Base-by-base conservation (phyloP, 495 filamentous ascomycete genomes). In the Thermothielavioides terrestris region DNA sequence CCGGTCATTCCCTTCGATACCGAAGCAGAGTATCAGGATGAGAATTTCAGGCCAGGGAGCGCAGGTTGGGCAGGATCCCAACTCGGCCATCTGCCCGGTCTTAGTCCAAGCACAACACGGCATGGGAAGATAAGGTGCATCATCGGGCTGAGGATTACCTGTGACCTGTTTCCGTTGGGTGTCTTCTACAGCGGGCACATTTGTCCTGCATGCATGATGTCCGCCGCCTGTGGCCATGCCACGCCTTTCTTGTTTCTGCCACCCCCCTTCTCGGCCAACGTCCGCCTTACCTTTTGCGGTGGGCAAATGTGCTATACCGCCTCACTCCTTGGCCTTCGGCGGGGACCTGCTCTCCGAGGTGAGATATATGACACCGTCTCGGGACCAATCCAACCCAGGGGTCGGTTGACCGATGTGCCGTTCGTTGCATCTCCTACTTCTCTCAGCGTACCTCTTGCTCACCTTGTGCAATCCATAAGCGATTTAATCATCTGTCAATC, bases 281-380 rank as follows among this genome's bases (percentile, higher is more conserved):
- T 20, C 36, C 49, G 53, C 53, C 53, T 56, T 32, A 52, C 53
- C 49, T 38, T n/a, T n/a, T n/a, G 32, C 20, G 53, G 38, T 49
- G 43, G 52, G 32, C 1, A 38, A 46, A 49, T 26, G 43, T 56
- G 53, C 31, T 12, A 21, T 48, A 48, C 34, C 49, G 53, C 53
- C 38, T 52, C 41, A 43, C 28, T 49, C 14, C 15, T 11, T 3
- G 20, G 9, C 12, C 18, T 14, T 1, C 8, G 2, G 18, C 25
- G 26, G 21, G 37, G 21, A n/a, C 11, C 9, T n/a, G 6, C 4
- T 9, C 8, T 28, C 21, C 14, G 21, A 12, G 46, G 23, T 17
- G 8, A 18, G 10, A 22, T 35, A 49, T 49, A 25, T 36, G 46
- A 17, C 31, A 34, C n/a, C n/a, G n/a, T n/a, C n/a, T n/a, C n/a